Percentiles rank a stretch among this genome's conserved stretches.
Conservation (phyloP, 2,329 filamentous ascomycete species). For the Pseudogymnoascus sp. region DNA sequence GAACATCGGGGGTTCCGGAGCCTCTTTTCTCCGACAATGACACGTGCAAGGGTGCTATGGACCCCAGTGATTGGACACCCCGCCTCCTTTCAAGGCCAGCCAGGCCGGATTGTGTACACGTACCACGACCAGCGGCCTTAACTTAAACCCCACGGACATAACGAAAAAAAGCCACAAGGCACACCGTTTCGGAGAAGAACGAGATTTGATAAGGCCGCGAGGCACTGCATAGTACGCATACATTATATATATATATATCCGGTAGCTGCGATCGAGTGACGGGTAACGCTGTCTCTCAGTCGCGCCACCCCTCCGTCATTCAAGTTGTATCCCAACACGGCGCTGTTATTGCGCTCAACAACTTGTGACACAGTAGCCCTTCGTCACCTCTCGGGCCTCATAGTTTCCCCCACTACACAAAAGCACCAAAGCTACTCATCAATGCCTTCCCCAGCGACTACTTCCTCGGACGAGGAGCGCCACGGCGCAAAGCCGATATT, state of each 20-base stretch:
- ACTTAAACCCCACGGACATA: conserved; percentile 8
- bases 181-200: background rate
- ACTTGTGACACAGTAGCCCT: conserved; percentile 23
- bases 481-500: conserved; percentile 34
- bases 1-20: background rate
- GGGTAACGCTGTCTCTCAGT: conserved; percentile 18
- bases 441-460: conserved; percentile 26
- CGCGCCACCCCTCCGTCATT: conserved; percentile 13
- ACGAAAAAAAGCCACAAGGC: conserved; percentile 5
- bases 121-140: background rate
- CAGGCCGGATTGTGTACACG: background rate
- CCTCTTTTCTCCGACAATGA: background rate
- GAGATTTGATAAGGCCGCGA: background rate
- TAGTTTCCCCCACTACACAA: conserved; percentile 18
- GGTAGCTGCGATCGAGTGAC: conserved; percentile 14
- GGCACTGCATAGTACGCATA: background rate
- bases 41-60: conserved; percentile 7
- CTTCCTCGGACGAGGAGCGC: conserved; percentile 27
- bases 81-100: background rate
- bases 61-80: conserved; percentile 7
- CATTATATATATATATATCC: conserved; percentile 13
- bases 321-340: conserved; percentile 31
- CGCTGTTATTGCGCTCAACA: conserved; percentile 27
- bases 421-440: conserved; percentile 21
- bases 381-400: conserved; percentile 24